Conservation (phyloP, 495 filamentous ascomycete genomes). For the Evansstolkia leycettana region DNA sequence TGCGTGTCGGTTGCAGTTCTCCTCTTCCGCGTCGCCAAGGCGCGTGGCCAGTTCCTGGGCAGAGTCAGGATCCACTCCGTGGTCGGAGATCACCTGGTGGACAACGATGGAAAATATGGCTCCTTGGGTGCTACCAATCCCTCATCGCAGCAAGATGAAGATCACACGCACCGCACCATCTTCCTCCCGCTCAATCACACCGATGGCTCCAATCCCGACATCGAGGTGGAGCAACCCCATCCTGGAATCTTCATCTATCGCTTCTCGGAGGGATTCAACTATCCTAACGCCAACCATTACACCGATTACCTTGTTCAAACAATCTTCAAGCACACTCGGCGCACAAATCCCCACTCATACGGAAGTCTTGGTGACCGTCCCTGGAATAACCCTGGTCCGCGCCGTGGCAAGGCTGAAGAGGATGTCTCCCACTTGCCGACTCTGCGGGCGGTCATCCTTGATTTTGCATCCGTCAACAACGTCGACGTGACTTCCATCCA, state of each 20-base stretch:
- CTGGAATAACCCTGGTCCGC: conserved; percentile 90
- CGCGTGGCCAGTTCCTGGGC: conserved; percentile 78
- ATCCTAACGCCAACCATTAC: conserved; percentile 87
- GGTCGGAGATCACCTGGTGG: conserved; percentile 68
- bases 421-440: conserved; percentile 51
- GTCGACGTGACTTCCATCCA: conserved; percentile 92
- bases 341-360: conserved; percentile 57
- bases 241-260: conserved; percentile 97
- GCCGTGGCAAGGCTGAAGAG: conserved; percentile 38
- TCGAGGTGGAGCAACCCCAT: conserved; percentile 69
- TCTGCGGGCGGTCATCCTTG: conserved; percentile 85
- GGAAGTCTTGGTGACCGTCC: conserved; percentile 68
- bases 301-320: conserved; percentile 64
- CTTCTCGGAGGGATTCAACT: conserved; percentile 94
- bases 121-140: conserved; percentile 29
- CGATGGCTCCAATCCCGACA: conserved; percentile 82
- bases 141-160: neutral
- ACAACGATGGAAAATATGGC: conserved; percentile 45
- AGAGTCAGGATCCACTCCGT: conserved; percentile 84
- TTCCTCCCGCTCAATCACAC: conserved; percentile 83
- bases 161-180: conserved; percentile 47
- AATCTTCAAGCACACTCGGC: conserved; percentile 67
- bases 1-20: conserved; percentile 63
- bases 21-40: conserved; percentile 73
- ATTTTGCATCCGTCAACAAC: conserved; percentile 93